Evolutionary conservation across 176 grass and related monocot species (phyloP).

Genomic region (Saccharum officinarum): DNA sequence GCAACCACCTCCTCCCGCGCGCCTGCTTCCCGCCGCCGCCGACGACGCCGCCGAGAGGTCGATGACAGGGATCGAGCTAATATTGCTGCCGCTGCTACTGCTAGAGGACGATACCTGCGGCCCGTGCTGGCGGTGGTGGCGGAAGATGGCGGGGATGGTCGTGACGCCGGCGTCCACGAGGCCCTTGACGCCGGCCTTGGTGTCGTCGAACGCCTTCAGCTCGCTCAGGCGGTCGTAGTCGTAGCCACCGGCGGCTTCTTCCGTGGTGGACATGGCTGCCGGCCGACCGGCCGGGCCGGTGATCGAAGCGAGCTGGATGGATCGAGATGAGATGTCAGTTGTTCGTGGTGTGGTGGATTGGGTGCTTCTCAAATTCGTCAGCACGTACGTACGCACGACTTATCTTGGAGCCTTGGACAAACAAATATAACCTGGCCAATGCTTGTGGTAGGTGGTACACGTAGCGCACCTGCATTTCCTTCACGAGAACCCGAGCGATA

Average conservation of each 20-base stretch:
- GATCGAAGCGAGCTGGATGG: background rate
- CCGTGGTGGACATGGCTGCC: background rate
- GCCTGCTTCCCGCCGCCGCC: too few species aligned
- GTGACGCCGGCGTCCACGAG: conserved; percentile 50
- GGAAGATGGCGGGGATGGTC: background rate
- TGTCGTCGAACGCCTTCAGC: conserved; percentile 60
- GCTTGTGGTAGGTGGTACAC: too few species aligned
- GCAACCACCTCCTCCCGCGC: background rate
- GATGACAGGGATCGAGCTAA: background rate
- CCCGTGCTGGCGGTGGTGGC: background rate
- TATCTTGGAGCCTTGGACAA: too few species aligned
- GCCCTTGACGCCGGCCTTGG: conserved; percentile 68
- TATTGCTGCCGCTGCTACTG: background rate
- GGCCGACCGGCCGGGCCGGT: background rate
- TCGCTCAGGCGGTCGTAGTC: conserved; percentile 27
- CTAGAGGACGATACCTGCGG: background rate
- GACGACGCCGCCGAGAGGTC: background rate
- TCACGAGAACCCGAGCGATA: too few species aligned
- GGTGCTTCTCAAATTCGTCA: background rate
- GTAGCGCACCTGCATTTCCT: too few species aligned
- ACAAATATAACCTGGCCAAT: too few species aligned
- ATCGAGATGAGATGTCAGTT: background rate
- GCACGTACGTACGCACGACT: too few species aligned
- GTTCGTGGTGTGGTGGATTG: background rate
- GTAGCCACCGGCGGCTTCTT: background rate